Evolutionary conservation across 1,139 yeast genomes (phyloP), one percentile per base, ranked within the genome.

Genomic region (Hyphopichia buzzinii): DNA sequence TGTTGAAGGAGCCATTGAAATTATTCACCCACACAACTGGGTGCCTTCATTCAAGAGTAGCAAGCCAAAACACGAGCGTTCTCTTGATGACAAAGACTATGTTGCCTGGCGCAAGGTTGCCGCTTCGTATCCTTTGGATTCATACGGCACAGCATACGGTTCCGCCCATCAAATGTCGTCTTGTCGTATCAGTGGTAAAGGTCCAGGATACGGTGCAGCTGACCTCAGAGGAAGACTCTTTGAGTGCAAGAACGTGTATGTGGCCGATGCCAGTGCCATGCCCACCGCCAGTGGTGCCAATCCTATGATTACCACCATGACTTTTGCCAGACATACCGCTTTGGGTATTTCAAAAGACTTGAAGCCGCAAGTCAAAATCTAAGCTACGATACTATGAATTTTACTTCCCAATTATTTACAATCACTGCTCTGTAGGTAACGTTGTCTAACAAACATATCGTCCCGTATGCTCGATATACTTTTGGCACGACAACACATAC

Each of bases 101-200:
- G 72, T 59, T 27, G 54, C 49, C 24, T 79, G 81, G 82, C 56
- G 70, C 39, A 43, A 49, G 12, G 43, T 43, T 17, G 60, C 61
- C 4, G 57, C 60, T 16, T 54, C 53, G 11, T 47, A 50, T 5
- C 59, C 59, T 8, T 50, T 70, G 33, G 57, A 54, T 17, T 34
- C 48, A 3, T 66, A 54, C 36, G 67, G 65, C 3, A 48, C 65
- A 3, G 43, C 61, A 3, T 58, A 64, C 40, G 84, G 83, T 3
- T 64, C 75, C 3, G 84, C 84, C 6, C 84, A 79, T 53, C 84
- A 79, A 54, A 78, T 79, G 83, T 66, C 77, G 37, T 52, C 74
- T 2, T 77, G 83, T 50, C 66, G 83, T 41, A 76, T 78, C 63
- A 61, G 73, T 4, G 77, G 79, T 13, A 63, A 64, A 44, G 73